Evolutionary conservation across 768 basidiomycete species (phyloP).

Genomic region (Clitopilus hobsonii): DNA sequence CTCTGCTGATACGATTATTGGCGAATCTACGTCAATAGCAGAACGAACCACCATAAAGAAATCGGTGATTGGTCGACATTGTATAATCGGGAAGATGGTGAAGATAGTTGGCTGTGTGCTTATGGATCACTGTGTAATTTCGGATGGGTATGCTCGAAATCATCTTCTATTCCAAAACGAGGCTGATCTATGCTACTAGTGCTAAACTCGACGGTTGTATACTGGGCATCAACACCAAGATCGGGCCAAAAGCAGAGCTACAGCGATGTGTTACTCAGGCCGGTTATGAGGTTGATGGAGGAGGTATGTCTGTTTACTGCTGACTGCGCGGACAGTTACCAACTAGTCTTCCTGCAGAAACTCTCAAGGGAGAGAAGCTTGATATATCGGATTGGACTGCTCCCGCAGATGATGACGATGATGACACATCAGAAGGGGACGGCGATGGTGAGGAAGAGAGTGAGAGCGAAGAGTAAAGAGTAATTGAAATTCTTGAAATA

Average conservation of each 20-base stretch:
- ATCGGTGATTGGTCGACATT: conserved; percentile 77
- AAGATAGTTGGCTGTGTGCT: conserved; percentile 80
- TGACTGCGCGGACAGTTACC: too few relatives aligned
- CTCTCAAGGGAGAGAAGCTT: conserved; percentile 37
- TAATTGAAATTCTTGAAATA: neutral
- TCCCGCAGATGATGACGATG: conserved; percentile 14
- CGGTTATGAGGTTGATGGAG: conserved; percentile 66
- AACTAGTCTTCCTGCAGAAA: conserved; percentile 31
- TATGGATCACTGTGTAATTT: conserved; percentile 85
- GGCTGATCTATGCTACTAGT: conserved; percentile 27
- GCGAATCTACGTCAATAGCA: conserved; percentile 75
- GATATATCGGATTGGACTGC: conserved; percentile 34
- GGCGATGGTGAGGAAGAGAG: neutral
- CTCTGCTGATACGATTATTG: conserved; percentile 77
- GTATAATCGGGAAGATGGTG: conserved; percentile 79
- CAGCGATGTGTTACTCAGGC: conserved; percentile 68
- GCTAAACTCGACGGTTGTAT: conserved; percentile 76
- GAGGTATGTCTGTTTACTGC: conserved; percentile 43
- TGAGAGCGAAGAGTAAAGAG: neutral
- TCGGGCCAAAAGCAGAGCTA: conserved; percentile 68
- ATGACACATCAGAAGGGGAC: conserved; percentile 9
- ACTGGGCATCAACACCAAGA: conserved; percentile 67
- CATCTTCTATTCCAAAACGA: neutral
- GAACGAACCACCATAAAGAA: conserved; percentile 81
- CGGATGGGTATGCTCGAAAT: conserved; percentile 73